Base-by-base conservation (phyloP, 305 asterid species). In the Fraxinus nigra region DNA sequence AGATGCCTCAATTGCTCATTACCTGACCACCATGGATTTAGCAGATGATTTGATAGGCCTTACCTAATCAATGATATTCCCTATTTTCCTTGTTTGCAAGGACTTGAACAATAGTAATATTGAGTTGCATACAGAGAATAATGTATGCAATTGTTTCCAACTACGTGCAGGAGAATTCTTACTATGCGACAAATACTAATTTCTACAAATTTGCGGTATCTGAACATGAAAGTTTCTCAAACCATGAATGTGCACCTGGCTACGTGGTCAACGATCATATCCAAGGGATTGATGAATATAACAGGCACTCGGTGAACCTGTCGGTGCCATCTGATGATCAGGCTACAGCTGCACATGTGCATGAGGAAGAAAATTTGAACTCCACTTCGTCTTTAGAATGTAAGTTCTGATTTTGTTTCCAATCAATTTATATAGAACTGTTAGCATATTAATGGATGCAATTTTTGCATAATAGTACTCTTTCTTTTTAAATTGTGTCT, bases 181-280 rank as follows among this genome's bases (percentile, higher is more conserved):
- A 90, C 89, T 92, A 97, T 20, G 84, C 91, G 76, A 87, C 84
- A 61, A 88, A 89, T 84, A 84, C 93, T 77, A 88, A 90, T 85
- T 82, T 85, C 32, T 90, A 90, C 94, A 94, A 94, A 86, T 93
- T 87, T 83, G 90, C 91, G 3, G 91, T 86, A 76, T 84, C 97
- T 72, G 98, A 91, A 81, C 90, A 94, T 4, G 94, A 89, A 80
- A 91, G 91, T 84, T 89, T 88, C 86, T 88, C 91, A 10, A 89
- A 90, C 88, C 88, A 88, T 78, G 97, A 92, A 80, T 89, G 85
- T 83, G 93, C 91, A 34, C 89, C 89, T 83, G 94, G 84, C 63
- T 88, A 87, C 75, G 86, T 82, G 86, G 92, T 88, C 54, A 87
- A 85, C 84, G 86, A 86, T 88, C 92, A 86, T 76, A 38, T 76